Conservation (phyloP, 495 filamentous ascomycete genomes). For the Hyaloscypha bicolor region DNA sequence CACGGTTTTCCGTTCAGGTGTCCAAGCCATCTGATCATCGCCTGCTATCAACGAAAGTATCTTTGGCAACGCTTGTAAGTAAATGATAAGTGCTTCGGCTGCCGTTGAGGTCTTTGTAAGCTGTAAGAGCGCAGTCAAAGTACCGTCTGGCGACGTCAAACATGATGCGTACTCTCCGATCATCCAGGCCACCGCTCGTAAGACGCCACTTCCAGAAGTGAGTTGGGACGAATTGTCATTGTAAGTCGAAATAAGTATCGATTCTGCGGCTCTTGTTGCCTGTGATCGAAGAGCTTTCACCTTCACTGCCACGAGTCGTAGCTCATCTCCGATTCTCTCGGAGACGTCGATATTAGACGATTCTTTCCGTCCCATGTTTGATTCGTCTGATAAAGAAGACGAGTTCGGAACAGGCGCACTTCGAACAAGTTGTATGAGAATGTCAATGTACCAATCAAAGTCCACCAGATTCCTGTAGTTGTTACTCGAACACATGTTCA, state of each 20-base stretch:
- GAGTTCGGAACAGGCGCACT: conserved; percentile 52
- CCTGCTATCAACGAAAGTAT: conserved; percentile 70
- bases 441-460: conserved; percentile 95
- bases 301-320: conserved; percentile 89
- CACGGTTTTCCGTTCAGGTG: conserved; percentile 64
- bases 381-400: conserved; percentile 25
- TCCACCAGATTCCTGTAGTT: conserved; percentile 84
- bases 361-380: not conserved
- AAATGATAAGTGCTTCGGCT: conserved; percentile 67
- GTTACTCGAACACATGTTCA: conserved; percentile 89
- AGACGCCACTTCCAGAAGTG: conserved; percentile 53
- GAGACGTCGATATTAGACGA: conserved; percentile 51
- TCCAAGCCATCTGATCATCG: conserved; percentile 59
- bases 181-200: conserved; percentile 79
- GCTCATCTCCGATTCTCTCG: conserved; percentile 75
- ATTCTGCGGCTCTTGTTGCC: conserved; percentile 81
- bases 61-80: conserved; percentile 87
- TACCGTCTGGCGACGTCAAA: conserved; percentile 64
- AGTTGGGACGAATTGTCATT: conserved; percentile 45
- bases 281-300: conserved; percentile 78
- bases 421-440: conserved; percentile 78
- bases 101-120: conserved; percentile 59
- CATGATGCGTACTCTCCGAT: conserved; percentile 80
- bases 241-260: conserved; percentile 57
- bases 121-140: conserved; percentile 73